Percentiles rank a stretch among this genome's conserved stretches.
These are phyloP conservation scores for Euphorbia celastroides DNA, from an alignment of 441 rosid species.

Conservation along the genomic window DNA sequence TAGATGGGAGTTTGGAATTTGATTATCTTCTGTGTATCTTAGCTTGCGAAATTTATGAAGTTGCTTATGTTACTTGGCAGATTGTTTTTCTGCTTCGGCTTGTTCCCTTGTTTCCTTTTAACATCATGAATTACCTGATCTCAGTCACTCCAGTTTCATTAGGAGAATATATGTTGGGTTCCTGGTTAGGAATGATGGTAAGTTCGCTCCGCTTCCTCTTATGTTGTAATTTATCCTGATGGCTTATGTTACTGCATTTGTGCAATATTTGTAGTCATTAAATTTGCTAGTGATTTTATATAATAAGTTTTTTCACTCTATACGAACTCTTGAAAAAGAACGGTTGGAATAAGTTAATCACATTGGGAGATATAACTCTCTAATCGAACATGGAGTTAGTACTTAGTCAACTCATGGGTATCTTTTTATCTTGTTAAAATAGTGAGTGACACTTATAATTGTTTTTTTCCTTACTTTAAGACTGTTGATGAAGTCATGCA, in stretches of 20 bases:
- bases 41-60: conserved; percentile 8
- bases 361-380: neutral
- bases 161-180: conserved; percentile 68
- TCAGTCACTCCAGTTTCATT: conserved; percentile 70
- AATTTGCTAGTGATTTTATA: neutral
- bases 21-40: neutral
- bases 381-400: neutral
- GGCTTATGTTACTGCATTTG: neutral
- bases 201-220: conserved; percentile 3
- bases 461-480: neutral
- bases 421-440: neutral
- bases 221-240: neutral
- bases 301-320: neutral
- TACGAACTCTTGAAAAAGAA: neutral
- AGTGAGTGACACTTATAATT: neutral
- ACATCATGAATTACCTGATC: conserved; percentile 83
- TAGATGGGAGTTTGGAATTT: neutral
- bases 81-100: conserved; percentile 75
- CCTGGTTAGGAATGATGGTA: conserved; percentile 99
- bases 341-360: neutral
- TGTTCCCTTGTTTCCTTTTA: conserved; percentile 91
- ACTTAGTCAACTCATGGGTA: neutral
- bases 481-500: neutral
- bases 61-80: conserved; percentile 21
- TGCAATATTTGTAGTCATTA: neutral